Base-by-base conservation (phyloP, 345 rosid species). In the Populus tremula region DNA sequence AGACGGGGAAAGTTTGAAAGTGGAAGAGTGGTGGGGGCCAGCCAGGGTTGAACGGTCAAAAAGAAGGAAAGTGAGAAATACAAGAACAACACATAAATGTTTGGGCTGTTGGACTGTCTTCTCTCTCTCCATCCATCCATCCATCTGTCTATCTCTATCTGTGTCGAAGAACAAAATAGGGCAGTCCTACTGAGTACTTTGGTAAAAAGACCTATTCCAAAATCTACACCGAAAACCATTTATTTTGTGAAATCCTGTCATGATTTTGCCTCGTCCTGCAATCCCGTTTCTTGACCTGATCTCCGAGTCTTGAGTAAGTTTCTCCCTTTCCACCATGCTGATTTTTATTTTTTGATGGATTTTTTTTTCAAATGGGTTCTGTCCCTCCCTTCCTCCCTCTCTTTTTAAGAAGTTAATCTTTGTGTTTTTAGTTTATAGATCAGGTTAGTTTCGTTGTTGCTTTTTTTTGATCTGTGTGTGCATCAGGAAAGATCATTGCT, bases 31-130 rank as follows among this genome's bases (percentile, higher is more conserved):
- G 77, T 59, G 82, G 81, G 79, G 35, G 25, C 81, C 33, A 56
- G 11, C 8, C 16, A 2, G 31, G n/a, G 86, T 86, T 88, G 93
- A 90, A 86, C 75, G 91, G 93, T 90, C 93, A 90, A 88, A 90
- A 90, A 81, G 86, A 59, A 35, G 21, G 39, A 75, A 76, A 67
- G 49, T 18, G 72, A 14, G 12, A 72, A 66, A 20, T 31, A 73
- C 72, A 80, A 67, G 49, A 45, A 39, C 50, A 71, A 73, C 25
- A 76, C 76, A 72, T 76, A 70, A 80, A 87, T 85, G 79, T 85
- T 78, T 84, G 80, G 82, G 87, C 80, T 77, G 62, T 81, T 80
- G 11, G 82, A 82, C 88, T 74, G 86, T 77, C 76, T 33, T 65
- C 71, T 6, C 14, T 35, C 20, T 12, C n/a, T 36, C 5, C 12